These are phyloP conservation scores for Aspergillus tubingensis DNA, from an alignment of 2,329 filamentous ascomycete genomes.

Conservation along the genomic window DNA sequence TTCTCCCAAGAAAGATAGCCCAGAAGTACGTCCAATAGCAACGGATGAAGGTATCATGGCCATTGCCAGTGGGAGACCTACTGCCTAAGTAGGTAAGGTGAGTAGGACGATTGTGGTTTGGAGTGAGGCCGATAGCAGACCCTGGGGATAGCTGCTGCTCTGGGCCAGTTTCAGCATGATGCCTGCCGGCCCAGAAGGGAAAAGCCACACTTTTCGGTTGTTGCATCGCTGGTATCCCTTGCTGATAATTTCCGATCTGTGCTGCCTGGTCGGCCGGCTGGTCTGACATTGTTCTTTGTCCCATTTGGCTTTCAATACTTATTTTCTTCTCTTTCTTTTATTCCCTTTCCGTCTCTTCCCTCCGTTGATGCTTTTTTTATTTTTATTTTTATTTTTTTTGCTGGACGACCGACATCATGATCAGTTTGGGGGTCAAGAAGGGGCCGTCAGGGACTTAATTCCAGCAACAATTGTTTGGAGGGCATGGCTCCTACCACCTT, in stretches of 20 bases:
- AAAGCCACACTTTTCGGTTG: not conserved
- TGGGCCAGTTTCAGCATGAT: slow-evolving; percentile 2
- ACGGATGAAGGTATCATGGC: not conserved
- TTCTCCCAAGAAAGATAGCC: not conserved
- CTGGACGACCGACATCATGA: not conserved
- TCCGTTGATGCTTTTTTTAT: not conserved
- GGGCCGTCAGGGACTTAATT: not conserved
- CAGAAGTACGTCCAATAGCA: slow-evolving; percentile 1
- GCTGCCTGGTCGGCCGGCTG: not conserved
- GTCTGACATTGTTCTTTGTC: not conserved
- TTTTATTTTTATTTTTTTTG: too few species aligned
- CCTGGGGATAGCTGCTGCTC: not conserved
- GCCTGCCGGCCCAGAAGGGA: not conserved
- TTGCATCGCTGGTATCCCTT: slow-evolving; percentile 9
- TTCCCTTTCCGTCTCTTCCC: not conserved
- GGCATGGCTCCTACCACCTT: not conserved
- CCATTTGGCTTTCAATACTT: not conserved
- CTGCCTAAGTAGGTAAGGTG: slow-evolving; percentile 4
- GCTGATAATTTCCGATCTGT: slow-evolving; percentile 8
- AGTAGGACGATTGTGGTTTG: not conserved
- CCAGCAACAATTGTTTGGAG: not conserved
- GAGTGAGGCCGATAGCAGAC: not conserved
- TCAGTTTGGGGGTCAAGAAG: too few species aligned
- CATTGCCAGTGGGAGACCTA: not conserved
- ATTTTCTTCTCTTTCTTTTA: too few species aligned